Conservation (phyloP, 2,329 filamentous ascomycete species). For the Xylariaceae sp. region DNA sequence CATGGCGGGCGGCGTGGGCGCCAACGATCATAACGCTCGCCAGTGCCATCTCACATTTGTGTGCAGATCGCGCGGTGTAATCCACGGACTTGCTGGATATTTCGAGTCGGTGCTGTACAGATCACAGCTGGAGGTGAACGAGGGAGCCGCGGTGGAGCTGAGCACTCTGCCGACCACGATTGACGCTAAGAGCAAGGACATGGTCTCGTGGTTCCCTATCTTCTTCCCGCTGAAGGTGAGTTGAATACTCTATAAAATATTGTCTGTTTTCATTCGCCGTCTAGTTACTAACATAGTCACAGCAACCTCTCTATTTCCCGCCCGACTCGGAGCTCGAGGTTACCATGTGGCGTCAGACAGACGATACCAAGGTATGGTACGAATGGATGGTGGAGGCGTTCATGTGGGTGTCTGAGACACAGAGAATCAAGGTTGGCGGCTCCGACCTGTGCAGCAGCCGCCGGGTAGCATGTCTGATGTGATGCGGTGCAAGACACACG, state of each 20-base stretch:
- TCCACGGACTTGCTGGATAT: conserved; percentile 88
- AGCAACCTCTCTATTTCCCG: conserved; percentile 83
- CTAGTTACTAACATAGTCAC: neutral
- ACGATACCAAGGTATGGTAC: conserved; percentile 96
- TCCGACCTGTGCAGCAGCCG: conserved; percentile 65
- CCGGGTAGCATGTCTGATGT: conserved; percentile 68
- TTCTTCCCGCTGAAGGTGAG: conserved; percentile 91
- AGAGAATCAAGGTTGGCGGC: conserved; percentile 59
- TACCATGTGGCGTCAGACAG: conserved; percentile 93
- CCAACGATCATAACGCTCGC: conserved; percentile 89
- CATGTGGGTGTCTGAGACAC: conserved; percentile 54
- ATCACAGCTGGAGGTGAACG: conserved; percentile 25
- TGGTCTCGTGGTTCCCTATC: conserved; percentile 99
- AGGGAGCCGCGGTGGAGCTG: conserved; percentile 64
- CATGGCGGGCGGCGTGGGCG: conserved; percentile 69
- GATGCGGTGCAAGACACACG: conserved; percentile 6
- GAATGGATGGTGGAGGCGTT: conserved; percentile 94
- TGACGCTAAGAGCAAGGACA: conserved; percentile 86
- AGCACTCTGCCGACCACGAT: conserved; percentile 92
- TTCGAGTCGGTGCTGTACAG: conserved; percentile 94
- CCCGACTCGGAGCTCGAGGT: conserved; percentile 80
- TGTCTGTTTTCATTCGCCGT: neutral
- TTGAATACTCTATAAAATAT: conserved; percentile 7
- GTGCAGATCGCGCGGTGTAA: conserved; percentile 70
- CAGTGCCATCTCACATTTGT: conserved; percentile 73